Base-by-base conservation (phyloP, 805 yeast genomes). In the Kluyveromyces siamensis region DNA sequence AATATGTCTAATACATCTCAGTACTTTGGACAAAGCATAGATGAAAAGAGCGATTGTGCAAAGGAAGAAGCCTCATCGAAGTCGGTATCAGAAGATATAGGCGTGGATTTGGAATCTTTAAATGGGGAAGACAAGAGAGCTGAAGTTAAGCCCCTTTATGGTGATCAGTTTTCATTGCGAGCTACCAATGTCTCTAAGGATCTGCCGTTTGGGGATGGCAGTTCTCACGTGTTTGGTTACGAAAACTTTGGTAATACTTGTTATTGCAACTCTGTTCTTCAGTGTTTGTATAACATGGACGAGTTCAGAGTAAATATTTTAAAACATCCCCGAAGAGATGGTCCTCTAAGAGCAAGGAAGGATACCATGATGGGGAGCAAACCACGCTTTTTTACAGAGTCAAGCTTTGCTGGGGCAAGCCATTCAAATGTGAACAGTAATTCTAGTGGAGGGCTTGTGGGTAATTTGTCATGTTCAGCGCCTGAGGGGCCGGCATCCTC, bases 181-280 rank as follows among this genome's bases (percentile, higher is more conserved):
- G 35, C 35, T 30, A 30, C 35, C 14, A 30, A 30, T 30, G 35
- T 30, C 4, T 30, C 21, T 17, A 17, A n/a, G 6, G 45, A 43
- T 11, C 27, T 70, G 51, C 83, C 83, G 9, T 80, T 65, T 59
- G 90, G 88, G 6, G 82, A 81, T 61, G 90, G 89, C 1, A 70
- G 81, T 7, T 71, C 76, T 51, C 85, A 84, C 62, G 75, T 85
- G 19, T 85, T 78, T 63, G 95, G 95, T 1, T 79, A 84, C 76
- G 93, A 86, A 61, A 86, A 86, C 61, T 85, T 84, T 58, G 96
- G 95, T 2, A 84, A 89, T 63, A 89, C 97, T 0, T 93, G 98
- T 69, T 91, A 91, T 69, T 87, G 96, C 67, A 93, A 93, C 58
- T 87, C 96, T 9, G 86, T 93, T 30, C 69, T 93, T 21, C 99